Evolutionary conservation across 257 asterid species (phyloP), one percentile per base, ranked within the genome.

Genomic region (Voacanga thouarsii): DNA sequence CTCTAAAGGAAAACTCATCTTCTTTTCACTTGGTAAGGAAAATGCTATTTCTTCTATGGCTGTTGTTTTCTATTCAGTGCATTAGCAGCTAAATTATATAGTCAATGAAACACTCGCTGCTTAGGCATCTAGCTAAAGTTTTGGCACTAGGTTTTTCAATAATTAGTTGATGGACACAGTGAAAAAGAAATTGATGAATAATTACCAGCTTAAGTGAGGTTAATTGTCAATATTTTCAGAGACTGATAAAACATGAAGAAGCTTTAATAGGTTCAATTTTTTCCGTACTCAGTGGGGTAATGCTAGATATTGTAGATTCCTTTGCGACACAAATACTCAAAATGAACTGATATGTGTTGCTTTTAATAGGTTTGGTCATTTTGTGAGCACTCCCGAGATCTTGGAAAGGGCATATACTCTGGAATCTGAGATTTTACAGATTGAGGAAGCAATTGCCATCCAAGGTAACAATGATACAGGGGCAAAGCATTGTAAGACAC

Each of bases 311-410:
- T 60, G n/a, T 9, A 3, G 12, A 26, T 30, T 51, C 37, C 45
- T 26, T 23, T n/a, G 24, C 37, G 9, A 53, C 59, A 15, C 39
- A 6, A 44, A 43, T 24, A 78, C 10, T 28, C 55, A 14, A 77
- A 41, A 28, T 78, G 73, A 30, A 33, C 78, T 83, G 45, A 79
- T 65, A 44, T 77, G 60, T 84, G 80, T 83, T 79, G 76, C 68
- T 71, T 81, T 75, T 77, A 57, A 81, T 84, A 93, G 99, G 92
- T 96, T 96, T 92, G 98, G 93, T 80, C 98, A 98, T 66, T 96
- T 93, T 87, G 99, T 96, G 88, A 96, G 97, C 90, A 96, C 97
- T 65, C 99, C 99, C 7, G 98, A 90, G 86, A 90, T 96, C 84
- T 87, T 96, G 88, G 98, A 96, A 89, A 93, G 99, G 65, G 98